Percentiles rank a stretch among this genome's conserved stretches.
Evolutionary conservation across 768 basidiomycete species (phyloP).

Genomic region (Phanerochaete sordida): DNA sequence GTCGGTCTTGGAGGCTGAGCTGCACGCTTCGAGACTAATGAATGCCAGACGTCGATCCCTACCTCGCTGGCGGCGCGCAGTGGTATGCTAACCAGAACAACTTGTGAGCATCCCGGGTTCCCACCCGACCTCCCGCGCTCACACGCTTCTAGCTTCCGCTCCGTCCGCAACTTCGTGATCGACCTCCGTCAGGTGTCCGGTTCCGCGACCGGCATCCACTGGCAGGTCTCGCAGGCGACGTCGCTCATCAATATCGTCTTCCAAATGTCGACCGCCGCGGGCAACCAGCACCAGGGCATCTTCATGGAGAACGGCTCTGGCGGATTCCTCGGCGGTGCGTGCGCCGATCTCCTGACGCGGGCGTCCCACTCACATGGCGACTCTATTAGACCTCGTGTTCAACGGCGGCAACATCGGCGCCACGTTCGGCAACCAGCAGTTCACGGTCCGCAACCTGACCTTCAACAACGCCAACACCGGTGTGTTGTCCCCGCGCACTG

Average conservation of each 20-base stretch:
- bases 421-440: constrained; percentile 75
- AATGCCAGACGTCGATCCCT: constrained; percentile 21
- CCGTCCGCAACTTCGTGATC: constrained; percentile 72
- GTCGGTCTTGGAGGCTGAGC: not conserved
- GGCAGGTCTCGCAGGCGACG: constrained; percentile 81
- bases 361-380: not conserved
- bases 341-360: not conserved
- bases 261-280: constrained; percentile 59
- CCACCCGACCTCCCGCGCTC: not conserved
- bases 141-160: constrained; percentile 42
- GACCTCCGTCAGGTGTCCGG: constrained; percentile 49
- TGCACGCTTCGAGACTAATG: not conserved
- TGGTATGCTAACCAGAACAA: constrained; percentile 61
- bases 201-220: constrained; percentile 66
- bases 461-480: constrained; percentile 45
- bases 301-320: constrained; percentile 75
- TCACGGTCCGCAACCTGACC: constrained; percentile 63
- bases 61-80: constrained; percentile 52
- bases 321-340: constrained; percentile 54
- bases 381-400: constrained; percentile 36
- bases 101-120: constrained; percentile 30
- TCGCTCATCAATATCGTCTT: constrained; percentile 71
- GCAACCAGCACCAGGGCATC: constrained; percentile 72
- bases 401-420: constrained; percentile 37
- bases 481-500: constrained; percentile 15